Base-by-base conservation (phyloP, 2,329 filamentous ascomycete genomes). In the Grosmannia clavigera region DNA sequence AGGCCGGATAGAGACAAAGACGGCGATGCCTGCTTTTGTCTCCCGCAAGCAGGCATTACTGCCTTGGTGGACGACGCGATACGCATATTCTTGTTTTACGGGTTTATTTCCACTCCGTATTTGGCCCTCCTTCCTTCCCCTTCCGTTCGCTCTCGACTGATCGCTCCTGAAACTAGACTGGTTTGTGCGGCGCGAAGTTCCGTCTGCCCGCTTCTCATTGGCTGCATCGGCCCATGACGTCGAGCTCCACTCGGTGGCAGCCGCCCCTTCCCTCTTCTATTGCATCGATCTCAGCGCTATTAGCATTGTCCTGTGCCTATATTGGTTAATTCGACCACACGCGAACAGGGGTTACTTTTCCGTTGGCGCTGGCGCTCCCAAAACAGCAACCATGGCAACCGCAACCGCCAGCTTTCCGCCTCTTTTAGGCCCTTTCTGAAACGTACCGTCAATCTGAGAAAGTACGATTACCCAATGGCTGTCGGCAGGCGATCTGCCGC, bases 221-320 rank as follows among this genome's bases (percentile, higher is more conserved):
- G 61, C 64, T 57, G 38, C 48, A 25, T 3, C 1, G 46, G 40
- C 25, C 52, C 35, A 64, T 67, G 66, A 67, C 66, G 66, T 67
- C 65, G 22, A 27, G 11, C 22, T 51, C 48, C 48, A 51, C 48
- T 27, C 22, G 64, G 66, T 61, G 66, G 65, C 63, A 62, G 57
- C 60, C 58, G 55, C 61, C 25, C 48, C 48, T 51, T 51, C 12
- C 48, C 12, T 27, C 22, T 51, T 29, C 7, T 29, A 46, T 5
- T 46, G 16, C 7, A n/a, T 46, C 43, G 43, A 46, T 46, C 43
- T 46, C 43, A 46, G 43, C 43, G 43, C 43, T 46, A 46, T 46
- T 22, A 46, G 2, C 16, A n/a, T 46, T 46, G 43, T 46, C 9
- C 19, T 46, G 43, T 46, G 16, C 43, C 19, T 46, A 22, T 46